Base-by-base conservation (phyloP, 2,329 filamentous ascomycete genomes). In the Curvularia eragrostidis region DNA sequence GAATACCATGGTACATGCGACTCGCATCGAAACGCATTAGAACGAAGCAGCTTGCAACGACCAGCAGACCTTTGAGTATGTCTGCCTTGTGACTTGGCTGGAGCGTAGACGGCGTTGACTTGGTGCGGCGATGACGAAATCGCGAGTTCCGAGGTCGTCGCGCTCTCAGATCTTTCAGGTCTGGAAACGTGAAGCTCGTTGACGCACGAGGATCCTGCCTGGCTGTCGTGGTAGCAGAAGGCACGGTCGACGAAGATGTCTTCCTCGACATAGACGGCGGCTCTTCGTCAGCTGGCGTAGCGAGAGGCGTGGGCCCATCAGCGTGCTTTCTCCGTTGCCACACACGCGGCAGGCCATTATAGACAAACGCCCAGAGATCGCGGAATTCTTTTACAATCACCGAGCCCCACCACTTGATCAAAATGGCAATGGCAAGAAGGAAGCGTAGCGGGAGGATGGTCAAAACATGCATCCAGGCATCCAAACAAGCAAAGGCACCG, bases 1-100 rank as follows among this genome's bases (percentile, higher is more conserved):
- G 89, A 68, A 99, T 97, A 69, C 93, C 93, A 76, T 99, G 95
- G 72, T 99, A 99, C 91, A 98, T 97, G 50, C 93, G 87, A 73
- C 93, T 97, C 5, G 95, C 95, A 74, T 99, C 96, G 44, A 99
- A 89, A 23, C 87, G 89, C 88, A 97, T 94, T 49, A 99, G 82
- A 13, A 94, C 87, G 50, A 90, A 81, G 67, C 91, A 96, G 71
- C 92, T 97, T 69, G 86, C 88, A 48, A 97, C 85, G 60, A 99
- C 94, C 57, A 99, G 85, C 19, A 92, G 82, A 0, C 95, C 95
- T 76, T 96, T 96, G 2, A 99, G 82, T 12, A 99, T 85, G 77
- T 99, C 95, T 9, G 95, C 95, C 77, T 99, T 99, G 80, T 99
- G 91, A 62, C 91, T 93, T 0, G 91, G 89, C 5, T 91, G 89